Evolutionary conservation across 2,329 filamentous ascomycete genomes (phyloP).

Genomic region (Penicillium glabrum): DNA sequence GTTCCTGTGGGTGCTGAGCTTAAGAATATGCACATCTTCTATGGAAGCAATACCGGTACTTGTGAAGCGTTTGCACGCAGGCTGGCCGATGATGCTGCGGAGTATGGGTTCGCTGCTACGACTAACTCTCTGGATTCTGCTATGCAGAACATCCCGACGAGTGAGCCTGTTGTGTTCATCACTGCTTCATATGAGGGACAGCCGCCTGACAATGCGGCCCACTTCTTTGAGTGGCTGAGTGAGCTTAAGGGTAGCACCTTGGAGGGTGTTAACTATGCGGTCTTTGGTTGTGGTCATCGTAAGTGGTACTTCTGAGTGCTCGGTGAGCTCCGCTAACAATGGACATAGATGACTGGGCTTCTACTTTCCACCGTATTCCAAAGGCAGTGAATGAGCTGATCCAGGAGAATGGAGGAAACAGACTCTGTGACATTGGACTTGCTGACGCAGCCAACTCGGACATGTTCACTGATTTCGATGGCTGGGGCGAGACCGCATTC

Average conservation of each 20-base stretch:
- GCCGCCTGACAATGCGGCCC: conserved; percentile 68
- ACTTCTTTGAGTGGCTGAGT: conserved; percentile 68
- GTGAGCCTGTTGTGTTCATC: conserved; percentile 65
- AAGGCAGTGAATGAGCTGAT: conserved; percentile 60
- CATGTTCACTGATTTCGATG: conserved; percentile 68
- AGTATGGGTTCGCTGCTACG: conserved; percentile 60
- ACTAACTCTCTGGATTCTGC: conserved; percentile 63
- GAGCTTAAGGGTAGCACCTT: conserved; percentile 52
- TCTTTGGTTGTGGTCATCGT: conserved; percentile 68
- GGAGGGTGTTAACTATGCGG: conserved; percentile 61
- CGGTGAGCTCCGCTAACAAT: not conserved
- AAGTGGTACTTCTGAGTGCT: conserved; percentile 9
- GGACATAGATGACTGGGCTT: conserved; percentile 43
- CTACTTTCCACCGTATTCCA: conserved; percentile 68
- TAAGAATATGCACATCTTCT: conserved; percentile 64
- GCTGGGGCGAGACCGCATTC: conserved; percentile 62
- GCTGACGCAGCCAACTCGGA: conserved; percentile 64
- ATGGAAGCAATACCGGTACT: conserved; percentile 73
- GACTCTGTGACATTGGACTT: conserved; percentile 52
- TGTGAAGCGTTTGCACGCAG: conserved; percentile 69
- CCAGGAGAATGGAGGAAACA: conserved; percentile 50
- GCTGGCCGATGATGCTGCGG: conserved; percentile 59
- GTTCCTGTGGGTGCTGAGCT: conserved; percentile 16
- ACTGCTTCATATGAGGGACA: conserved; percentile 73
- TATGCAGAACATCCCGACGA: conserved; percentile 59